Percentiles rank a stretch among this genome's conserved stretches.
These are phyloP conservation scores for Solanum neorickii DNA, from an alignment of 257 asterid genomes.

Conservation along the genomic window DNA sequence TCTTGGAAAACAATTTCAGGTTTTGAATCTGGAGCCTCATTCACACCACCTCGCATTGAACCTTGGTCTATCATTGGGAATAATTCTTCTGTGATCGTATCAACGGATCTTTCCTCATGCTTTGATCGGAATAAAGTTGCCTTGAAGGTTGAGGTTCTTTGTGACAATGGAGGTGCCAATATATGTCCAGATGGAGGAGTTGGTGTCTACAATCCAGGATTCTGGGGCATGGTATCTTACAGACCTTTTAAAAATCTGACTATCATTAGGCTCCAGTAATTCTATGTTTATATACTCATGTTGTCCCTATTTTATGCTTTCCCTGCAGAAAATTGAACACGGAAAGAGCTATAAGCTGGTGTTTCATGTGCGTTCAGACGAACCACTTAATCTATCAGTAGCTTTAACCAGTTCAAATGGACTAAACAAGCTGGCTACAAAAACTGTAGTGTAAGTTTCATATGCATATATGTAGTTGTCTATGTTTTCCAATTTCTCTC, in stretches of 20 bases:
- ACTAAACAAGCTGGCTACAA: constrained; percentile 42
- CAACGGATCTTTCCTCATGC: constrained; percentile 79
- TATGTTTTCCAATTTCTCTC: not conserved
- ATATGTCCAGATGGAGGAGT: constrained; percentile 81
- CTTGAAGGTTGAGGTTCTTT: constrained; percentile 64
- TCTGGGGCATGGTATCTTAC: constrained; percentile 88
- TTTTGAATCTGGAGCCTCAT: constrained; percentile 89
- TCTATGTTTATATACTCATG: not conserved
- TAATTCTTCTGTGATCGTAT: constrained; percentile 47
- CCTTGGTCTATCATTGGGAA: constrained; percentile 87
- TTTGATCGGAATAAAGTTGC: constrained; percentile 85
- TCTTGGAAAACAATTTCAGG: constrained; percentile 35
- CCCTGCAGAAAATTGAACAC: constrained; percentile 66
- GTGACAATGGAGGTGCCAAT: constrained; percentile 36
- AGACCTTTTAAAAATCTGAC: not conserved
- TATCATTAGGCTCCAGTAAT: not conserved
- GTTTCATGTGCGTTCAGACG: constrained; percentile 54
- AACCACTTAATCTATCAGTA: constrained; percentile 40
- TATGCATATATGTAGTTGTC: not conserved
- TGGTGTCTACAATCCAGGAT: constrained; percentile 91
- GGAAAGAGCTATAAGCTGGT: constrained; percentile 76
- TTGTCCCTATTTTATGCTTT: not conserved
- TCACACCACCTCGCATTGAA: constrained; percentile 62
- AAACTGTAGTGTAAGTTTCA: constrained; percentile 43
- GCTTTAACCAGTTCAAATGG: constrained; percentile 62